Evolutionary conservation across 106 monocot genomes (phyloP).

Genomic region (Apostasia shenzhenica): DNA sequence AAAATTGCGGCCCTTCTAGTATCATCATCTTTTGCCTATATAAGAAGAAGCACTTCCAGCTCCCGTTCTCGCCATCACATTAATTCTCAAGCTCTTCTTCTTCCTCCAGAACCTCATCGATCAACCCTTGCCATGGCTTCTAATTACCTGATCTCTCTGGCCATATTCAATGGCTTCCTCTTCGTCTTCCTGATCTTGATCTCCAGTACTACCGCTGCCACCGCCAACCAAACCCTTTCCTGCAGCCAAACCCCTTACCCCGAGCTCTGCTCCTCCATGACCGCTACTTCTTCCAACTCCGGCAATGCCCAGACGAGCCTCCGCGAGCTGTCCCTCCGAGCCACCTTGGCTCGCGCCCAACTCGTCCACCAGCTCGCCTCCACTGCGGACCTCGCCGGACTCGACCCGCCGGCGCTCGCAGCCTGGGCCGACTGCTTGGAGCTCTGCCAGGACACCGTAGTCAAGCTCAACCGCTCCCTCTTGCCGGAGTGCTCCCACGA

Average conservation of each 20-base stretch:
- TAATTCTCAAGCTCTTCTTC: no score
- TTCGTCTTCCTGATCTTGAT: no score
- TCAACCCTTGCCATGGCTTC: no score
- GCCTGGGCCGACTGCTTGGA: conserved; percentile 18
- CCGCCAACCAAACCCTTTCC: neutral
- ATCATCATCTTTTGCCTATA: no score
- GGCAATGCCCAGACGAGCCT: neutral
- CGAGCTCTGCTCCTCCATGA: conserved; percentile 12
- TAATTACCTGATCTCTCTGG: no score
- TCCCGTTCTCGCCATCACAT: no score
- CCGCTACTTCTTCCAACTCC: neutral
- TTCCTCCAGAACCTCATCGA: no score
- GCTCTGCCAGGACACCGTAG: conserved; percentile 15
- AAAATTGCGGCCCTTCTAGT: no score
- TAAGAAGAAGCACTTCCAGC: no score
- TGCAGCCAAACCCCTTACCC: conserved; percentile 31
- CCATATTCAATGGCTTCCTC: no score
- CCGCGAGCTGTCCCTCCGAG: conserved; percentile 5
- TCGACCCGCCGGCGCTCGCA: conserved; percentile 6
- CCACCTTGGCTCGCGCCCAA: conserved; percentile 10
- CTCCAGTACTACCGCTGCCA: no score
- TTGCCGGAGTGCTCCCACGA: neutral
- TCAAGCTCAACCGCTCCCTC: conserved; percentile 8
- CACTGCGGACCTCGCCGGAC: neutral
- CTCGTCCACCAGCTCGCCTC: conserved; percentile 1